Evolutionary conservation across 2,329 filamentous ascomycete species (phyloP).

Genomic region (Talaromyces sp.): DNA sequence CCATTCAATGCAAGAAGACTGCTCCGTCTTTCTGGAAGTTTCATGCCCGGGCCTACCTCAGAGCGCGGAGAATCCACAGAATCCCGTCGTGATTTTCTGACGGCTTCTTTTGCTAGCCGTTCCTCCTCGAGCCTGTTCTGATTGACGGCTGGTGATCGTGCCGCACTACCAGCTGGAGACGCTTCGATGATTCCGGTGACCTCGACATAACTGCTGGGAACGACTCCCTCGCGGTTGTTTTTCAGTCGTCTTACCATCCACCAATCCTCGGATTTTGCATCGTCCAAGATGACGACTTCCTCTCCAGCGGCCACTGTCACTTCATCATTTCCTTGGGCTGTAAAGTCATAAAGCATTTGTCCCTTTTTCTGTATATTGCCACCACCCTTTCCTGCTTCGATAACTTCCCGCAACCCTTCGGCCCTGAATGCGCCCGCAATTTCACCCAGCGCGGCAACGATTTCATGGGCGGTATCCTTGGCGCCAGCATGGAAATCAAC

Average conservation of each 20-base stretch:
- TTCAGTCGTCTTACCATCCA: conserved; percentile 90
- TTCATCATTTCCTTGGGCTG: conserved; percentile 93
- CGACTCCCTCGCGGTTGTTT: conserved; percentile 91
- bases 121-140: conserved; percentile 76
- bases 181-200: conserved; percentile 60
- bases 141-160: conserved; percentile 61
- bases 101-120: conserved; percentile 72
- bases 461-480: conserved; percentile 94
- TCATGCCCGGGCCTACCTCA: conserved; percentile 73
- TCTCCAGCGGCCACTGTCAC: conserved; percentile 86
- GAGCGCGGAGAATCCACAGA: conserved; percentile 48
- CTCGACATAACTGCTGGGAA: conserved; percentile 94
- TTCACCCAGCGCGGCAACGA: conserved; percentile 80
- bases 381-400: conserved; percentile 70
- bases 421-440: conserved; percentile 78
- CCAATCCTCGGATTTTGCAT: conserved; percentile 93
- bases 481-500: conserved; percentile 95
- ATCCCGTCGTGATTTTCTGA: conserved; percentile 56
- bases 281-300: conserved; percentile 84
- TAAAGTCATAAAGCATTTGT: conserved; percentile 87
- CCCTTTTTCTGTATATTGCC: conserved; percentile 69
- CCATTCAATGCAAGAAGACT: conserved; percentile 64
- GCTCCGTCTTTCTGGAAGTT: conserved; percentile 71
- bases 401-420: conserved; percentile 75
- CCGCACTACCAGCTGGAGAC: conserved; percentile 49